These are phyloP conservation scores for Lumnitzera racemosa DNA, from an alignment of 345 rosid genomes.

Conservation along the genomic window DNA sequence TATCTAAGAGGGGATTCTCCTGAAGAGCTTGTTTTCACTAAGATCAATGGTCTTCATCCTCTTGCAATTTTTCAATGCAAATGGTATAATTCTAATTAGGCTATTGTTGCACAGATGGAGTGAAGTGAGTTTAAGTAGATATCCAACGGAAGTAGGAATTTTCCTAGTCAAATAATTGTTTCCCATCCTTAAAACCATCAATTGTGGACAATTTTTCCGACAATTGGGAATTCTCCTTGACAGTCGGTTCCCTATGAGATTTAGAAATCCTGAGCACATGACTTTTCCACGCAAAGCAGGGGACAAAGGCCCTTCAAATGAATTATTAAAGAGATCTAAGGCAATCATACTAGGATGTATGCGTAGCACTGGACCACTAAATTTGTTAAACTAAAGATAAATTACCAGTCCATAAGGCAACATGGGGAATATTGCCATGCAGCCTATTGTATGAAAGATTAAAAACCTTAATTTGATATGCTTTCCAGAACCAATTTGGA, in stretches of 20 bases:
- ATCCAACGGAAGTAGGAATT: too few relatives aligned
- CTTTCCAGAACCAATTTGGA: slow-evolving; percentile 20
- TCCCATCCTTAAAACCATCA: background rate
- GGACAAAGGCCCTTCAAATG: slow-evolving; percentile 23
- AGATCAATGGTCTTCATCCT: too few relatives aligned
- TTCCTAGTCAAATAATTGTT: too few relatives aligned
- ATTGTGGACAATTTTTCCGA: background rate
- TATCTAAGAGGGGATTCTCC: too few relatives aligned
- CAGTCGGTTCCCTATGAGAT: slow-evolving; percentile 22
- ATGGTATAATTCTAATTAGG: too few relatives aligned
- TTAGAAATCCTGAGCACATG: slow-evolving; percentile 15
- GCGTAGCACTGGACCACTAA: slow-evolving; percentile 9
- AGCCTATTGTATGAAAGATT: slow-evolving; percentile 24
- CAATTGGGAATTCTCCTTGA: slow-evolving; percentile 24
- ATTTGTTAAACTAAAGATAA: slow-evolving; percentile 14
- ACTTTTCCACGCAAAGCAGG: slow-evolving; percentile 8
- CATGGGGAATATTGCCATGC: slow-evolving; percentile 21
- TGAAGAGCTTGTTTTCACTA: too few relatives aligned
- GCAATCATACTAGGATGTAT: slow-evolving; percentile 6
- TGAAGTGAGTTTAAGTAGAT: too few relatives aligned
- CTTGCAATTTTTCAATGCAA: too few relatives aligned
- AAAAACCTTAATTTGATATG: background rate
- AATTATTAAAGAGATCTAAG: slow-evolving; percentile 31
- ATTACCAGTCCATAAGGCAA: slow-evolving; percentile 1
- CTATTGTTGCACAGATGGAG: too few relatives aligned